Base-by-base conservation (phyloP, 768 basidiomycete genomes). In the Chiua virens region DNA sequence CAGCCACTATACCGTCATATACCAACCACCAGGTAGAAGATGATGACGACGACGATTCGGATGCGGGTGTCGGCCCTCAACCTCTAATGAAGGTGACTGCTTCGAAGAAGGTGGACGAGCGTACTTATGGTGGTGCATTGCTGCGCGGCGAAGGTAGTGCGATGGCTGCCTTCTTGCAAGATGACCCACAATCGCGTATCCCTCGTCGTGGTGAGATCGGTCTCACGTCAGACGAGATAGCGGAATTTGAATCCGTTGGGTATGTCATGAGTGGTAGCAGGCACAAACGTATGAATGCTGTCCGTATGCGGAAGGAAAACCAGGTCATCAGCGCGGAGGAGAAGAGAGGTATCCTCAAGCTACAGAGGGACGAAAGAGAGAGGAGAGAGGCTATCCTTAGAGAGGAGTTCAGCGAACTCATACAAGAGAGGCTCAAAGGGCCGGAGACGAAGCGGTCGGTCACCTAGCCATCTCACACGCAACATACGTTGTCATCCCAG, bases 161-260 rank as follows among this genome's bases (percentile, higher is more conserved):
- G 34, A 98, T 99, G 94, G 97, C 97, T 2, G 92, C 92, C 38
- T 99, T 89, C 80, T 80, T 98, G 49, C 79, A 89, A 65, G 96
- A 97, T 3, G 82, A 86, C 56, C 83, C 87, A 14, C 81, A 89
- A 47, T 58, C 78, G 11, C 95, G 97, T 66, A 99, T 98, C 62
- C 97, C 97, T 1, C 92, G 97, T 56, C 91, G 97, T 78, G 97
- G 97, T 72, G 97, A 99, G 73, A 98, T 99, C 59, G 97, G 97
- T 49, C 74, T 99, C 57, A 86, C 87, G 10, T 85, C 92, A 13
- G 84, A 85, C 27, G 82, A 92, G 68, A 99, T 99, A 58, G 93
- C 87, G 7, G 68, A 80, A 65, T 98, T 80, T 71, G 97, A 99
- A 74, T 63, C 77, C 21, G 89, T 88, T 8, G 97, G 97, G 17